Conservation (phyloP, 2,329 filamentous ascomycete species). For the Chalara sp. region DNA sequence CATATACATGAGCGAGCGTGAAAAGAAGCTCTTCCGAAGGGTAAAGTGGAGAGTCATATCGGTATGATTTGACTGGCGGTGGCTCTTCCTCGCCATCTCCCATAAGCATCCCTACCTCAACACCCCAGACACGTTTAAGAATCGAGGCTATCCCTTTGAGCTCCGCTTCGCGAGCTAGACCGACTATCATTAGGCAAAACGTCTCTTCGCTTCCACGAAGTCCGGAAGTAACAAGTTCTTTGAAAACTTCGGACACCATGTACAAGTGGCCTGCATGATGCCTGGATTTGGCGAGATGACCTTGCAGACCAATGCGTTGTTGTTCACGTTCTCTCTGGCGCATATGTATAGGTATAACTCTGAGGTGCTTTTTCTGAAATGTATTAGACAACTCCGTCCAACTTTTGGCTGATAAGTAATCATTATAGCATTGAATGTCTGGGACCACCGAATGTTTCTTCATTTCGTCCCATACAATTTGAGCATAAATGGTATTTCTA, state of each 20-base stretch:
- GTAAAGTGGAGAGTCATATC: conserved; percentile 43
- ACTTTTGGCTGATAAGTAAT: conserved; percentile 42
- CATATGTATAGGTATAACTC: conserved; percentile 26
- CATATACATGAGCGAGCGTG: conserved; percentile 61
- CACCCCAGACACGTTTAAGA: conserved; percentile 45
- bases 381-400: conserved; percentile 37
- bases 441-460: conserved; percentile 27
- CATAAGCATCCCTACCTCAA: conserved; percentile 26
- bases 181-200: conserved; percentile 45
- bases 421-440: conserved; percentile 46
- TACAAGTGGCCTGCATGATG: conserved; percentile 11
- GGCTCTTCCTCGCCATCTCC: conserved; percentile 11
- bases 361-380: conserved; percentile 25
- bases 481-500: conserved; percentile 36
- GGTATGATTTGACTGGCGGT: conserved; percentile 32
- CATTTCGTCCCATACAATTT: conserved; percentile 34
- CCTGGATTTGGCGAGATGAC: conserved; percentile 16
- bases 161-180: conserved; percentile 45
- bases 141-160: conserved; percentile 37
- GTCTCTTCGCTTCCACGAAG: conserved; percentile 42
- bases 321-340: conserved; percentile 13
- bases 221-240: conserved; percentile 38
- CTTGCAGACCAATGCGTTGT: conserved; percentile 14
- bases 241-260: conserved; percentile 30
- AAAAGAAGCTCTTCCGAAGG: conserved; percentile 55